Evolutionary conservation across 768 basidiomycete genomes (phyloP).

Genomic region (Boletus subcaerulescens): DNA sequence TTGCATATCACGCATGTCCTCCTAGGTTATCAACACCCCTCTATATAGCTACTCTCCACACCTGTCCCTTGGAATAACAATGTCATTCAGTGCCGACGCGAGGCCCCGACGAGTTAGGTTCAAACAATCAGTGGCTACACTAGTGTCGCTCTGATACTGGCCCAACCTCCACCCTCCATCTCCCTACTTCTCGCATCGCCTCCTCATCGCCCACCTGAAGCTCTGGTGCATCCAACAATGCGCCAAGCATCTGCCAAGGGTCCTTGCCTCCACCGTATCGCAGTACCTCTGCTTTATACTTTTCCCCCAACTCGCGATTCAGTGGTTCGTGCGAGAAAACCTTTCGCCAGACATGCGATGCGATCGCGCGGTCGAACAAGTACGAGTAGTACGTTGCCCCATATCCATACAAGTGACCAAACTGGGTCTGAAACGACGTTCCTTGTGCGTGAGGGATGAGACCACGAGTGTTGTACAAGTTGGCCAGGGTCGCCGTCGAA

Average conservation of each 20-base stretch:
- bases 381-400: constrained; percentile 99
- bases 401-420: constrained; percentile 93
- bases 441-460: constrained; percentile 80
- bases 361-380: constrained; percentile 93
- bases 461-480: constrained; percentile 64
- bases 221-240: constrained; percentile 59
- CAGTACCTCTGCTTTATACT: constrained; percentile 73
- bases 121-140: constrained; percentile 1
- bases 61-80: not conserved
- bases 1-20: not conserved
- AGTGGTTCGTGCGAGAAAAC: constrained; percentile 72
- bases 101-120: too few relatives aligned
- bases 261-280: constrained; percentile 85
- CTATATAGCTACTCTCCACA: not conserved
- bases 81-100: not conserved
- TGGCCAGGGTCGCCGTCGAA: constrained; percentile 64
- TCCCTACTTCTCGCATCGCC: constrained; percentile 88
- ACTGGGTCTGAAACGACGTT: constrained; percentile 94
- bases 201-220: constrained; percentile 70
- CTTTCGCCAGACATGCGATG: constrained; percentile 82
- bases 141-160: constrained; percentile 60
- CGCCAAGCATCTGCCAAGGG: constrained; percentile 90
- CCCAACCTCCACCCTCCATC: constrained; percentile 83
- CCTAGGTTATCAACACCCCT: not conserved
- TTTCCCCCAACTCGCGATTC: constrained; percentile 72